Conservation (phyloP, 768 basidiomycete genomes). For the Suillus sp. region DNA sequence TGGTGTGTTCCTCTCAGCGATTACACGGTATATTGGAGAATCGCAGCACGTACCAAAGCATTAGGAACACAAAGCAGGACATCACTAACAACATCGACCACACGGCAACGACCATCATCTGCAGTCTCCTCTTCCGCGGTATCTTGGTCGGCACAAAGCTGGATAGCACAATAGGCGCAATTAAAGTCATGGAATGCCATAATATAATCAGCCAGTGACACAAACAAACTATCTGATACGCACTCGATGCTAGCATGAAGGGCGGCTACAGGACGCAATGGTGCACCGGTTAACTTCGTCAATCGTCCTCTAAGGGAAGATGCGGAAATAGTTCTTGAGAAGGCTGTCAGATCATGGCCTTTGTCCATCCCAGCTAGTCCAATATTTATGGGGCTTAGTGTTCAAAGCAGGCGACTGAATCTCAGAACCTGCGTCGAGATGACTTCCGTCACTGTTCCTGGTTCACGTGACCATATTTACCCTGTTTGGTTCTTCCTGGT, state of each 20-base stretch:
- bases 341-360: conserved; percentile 33
- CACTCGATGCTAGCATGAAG: conserved; percentile 77
- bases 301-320: conserved; percentile 62
- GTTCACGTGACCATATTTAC: neutral
- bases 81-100: conserved; percentile 86
- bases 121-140: conserved; percentile 81
- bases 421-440: neutral
- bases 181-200: neutral
- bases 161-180: conserved; percentile 6
- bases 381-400: conserved; percentile 1
- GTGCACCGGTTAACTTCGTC: conserved; percentile 60
- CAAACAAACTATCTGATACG: conserved; percentile 30
- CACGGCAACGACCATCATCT: conserved; percentile 85
- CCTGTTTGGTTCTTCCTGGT: neutral
- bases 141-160: conserved; percentile 88
- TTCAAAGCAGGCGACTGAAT: conserved; percentile 7
- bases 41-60: conserved; percentile 66
- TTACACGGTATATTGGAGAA: neutral
- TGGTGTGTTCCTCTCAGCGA: conserved; percentile 8
- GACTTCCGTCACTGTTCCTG: neutral
- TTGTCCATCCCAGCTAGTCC: conserved; percentile 33
- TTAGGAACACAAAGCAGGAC: conserved; percentile 64
- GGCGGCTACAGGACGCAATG: conserved; percentile 61
- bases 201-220: neutral
- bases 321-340: conserved; percentile 59